phyloP scores from a whole-genome alignment of 2,329 filamentous ascomycete species.

The Ophiostoma populinum region DNA sequence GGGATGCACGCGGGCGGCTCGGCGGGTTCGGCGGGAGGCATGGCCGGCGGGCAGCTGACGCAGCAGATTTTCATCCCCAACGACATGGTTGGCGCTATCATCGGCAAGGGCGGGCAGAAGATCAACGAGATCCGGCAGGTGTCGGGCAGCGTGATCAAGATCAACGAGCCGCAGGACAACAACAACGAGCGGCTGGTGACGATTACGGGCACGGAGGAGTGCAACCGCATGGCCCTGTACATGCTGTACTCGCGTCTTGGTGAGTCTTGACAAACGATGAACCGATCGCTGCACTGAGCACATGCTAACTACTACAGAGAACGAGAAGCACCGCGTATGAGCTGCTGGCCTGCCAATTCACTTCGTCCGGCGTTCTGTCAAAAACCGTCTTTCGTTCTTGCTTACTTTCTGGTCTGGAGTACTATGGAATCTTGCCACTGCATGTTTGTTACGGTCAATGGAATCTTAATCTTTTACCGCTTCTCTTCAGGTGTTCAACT shows the following conservation, averaged over 20 bases:
- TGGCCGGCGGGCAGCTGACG: slow-evolving; percentile 62
- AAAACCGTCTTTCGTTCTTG: too few relatives aligned
- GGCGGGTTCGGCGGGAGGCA: slow-evolving; percentile 47
- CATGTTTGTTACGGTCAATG: too few relatives aligned
- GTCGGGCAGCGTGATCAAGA: slow-evolving; percentile 96
- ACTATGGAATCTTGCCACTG: too few relatives aligned
- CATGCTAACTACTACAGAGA: slow-evolving; percentile 32
- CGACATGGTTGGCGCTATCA: slow-evolving; percentile 98
- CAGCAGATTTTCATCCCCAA: slow-evolving; percentile 99
- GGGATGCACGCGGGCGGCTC: slow-evolving; percentile 2
- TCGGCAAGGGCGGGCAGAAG: slow-evolving; percentile 95
- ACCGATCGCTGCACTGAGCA: background rate
- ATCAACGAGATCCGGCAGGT: slow-evolving; percentile 98
- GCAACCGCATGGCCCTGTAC: slow-evolving; percentile 98
- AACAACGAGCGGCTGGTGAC: slow-evolving; percentile 96
- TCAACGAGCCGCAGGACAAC: slow-evolving; percentile 97
- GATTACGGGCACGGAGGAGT: slow-evolving; percentile 93
- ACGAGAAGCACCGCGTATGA: slow-evolving; percentile 57
- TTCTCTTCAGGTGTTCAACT: too few relatives aligned
- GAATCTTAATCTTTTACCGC: too few relatives aligned
- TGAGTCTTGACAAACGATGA: slow-evolving; percentile 24
- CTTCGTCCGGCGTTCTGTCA: too few relatives aligned
- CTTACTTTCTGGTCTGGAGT: too few relatives aligned
- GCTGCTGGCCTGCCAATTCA: too few relatives aligned
- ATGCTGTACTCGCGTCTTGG: slow-evolving; percentile 97